Conservation (phyloP, 345 rosid species). For the Hibiscus tridactylites region DNA sequence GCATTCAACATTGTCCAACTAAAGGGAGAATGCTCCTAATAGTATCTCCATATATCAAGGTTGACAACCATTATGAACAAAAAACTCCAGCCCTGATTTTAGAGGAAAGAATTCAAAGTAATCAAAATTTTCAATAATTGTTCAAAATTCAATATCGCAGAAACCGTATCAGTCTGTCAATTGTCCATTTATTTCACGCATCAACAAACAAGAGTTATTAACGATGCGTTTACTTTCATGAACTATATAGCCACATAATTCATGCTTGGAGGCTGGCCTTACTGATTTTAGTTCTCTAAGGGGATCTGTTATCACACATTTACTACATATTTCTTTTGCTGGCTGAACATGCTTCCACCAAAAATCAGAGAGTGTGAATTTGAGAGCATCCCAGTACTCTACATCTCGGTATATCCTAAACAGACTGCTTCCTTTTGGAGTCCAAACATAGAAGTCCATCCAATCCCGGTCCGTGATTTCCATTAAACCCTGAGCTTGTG, state of each 20-base stretch:
- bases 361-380: constrained; percentile 57
- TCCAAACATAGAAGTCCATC: constrained; percentile 84
- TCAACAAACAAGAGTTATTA: constrained; percentile 26
- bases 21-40: neutral
- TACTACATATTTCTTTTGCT: constrained; percentile 42
- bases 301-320: constrained; percentile 32
- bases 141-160: neutral
- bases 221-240: constrained; percentile 36
- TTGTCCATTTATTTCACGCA: constrained; percentile 43
- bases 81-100: neutral
- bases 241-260: constrained; percentile 35
- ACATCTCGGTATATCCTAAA: constrained; percentile 45
- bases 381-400: constrained; percentile 55
- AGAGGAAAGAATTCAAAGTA: neutral
- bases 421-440: constrained; percentile 54
- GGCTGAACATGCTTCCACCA: constrained; percentile 80
- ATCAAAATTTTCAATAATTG: neutral
- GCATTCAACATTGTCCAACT: neutral
- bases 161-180: constrained; percentile 10
- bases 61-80: neutral
- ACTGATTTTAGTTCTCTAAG: constrained; percentile 28
- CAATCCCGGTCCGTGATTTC: constrained; percentile 70
- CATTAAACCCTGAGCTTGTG: constrained; percentile 82
- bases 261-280: constrained; percentile 47
- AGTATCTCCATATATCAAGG: neutral